Conservation (phyloP, 768 basidiomycete genomes). For the Rhizopogon salebrosus region DNA sequence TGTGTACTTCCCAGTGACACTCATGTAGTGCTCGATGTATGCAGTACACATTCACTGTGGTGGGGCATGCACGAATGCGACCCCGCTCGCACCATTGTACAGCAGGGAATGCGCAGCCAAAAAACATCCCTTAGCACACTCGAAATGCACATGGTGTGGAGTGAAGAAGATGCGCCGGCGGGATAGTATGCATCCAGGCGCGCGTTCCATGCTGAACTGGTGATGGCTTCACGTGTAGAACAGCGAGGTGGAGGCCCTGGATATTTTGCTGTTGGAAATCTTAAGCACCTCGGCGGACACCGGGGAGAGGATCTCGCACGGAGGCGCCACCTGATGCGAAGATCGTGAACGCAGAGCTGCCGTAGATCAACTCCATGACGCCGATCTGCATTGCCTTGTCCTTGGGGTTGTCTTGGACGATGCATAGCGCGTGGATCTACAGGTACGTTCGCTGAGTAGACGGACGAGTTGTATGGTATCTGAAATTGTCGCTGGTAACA, state of each 20-base stretch:
- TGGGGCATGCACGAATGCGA: no score
- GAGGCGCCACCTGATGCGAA: background rate
- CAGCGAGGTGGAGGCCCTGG: slow-evolving; percentile 3
- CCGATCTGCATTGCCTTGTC: slow-evolving; percentile 5
- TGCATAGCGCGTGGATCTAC: slow-evolving; percentile 9
- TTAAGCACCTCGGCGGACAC: background rate
- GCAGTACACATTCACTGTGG: no score
- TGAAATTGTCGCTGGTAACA: slow-evolving; percentile 3
- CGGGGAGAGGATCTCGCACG: background rate
- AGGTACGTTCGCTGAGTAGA: slow-evolving; percentile 4
- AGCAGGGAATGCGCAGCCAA: background rate
- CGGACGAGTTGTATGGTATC: slow-evolving; percentile 1
- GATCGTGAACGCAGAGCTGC: background rate
- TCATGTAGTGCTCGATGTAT: no score
- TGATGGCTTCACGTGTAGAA: background rate
- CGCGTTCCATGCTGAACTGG: slow-evolving; percentile 9
- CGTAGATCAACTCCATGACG: slow-evolving; percentile 4
- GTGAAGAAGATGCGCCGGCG: slow-evolving; percentile 16
- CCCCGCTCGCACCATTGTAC: no score
- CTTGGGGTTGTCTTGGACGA: slow-evolving; percentile 2
- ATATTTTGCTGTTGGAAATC: background rate
- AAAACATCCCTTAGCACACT: slow-evolving; percentile 14
- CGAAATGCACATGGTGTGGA: slow-evolving; percentile 16
- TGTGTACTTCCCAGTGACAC: background rate
- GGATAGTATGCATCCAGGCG: slow-evolving; percentile 16